Evolutionary conservation across 164 flowering plant species (phyloP), one percentile per base, ranked within the genome.

Genomic region (Liquidambar formosana): DNA sequence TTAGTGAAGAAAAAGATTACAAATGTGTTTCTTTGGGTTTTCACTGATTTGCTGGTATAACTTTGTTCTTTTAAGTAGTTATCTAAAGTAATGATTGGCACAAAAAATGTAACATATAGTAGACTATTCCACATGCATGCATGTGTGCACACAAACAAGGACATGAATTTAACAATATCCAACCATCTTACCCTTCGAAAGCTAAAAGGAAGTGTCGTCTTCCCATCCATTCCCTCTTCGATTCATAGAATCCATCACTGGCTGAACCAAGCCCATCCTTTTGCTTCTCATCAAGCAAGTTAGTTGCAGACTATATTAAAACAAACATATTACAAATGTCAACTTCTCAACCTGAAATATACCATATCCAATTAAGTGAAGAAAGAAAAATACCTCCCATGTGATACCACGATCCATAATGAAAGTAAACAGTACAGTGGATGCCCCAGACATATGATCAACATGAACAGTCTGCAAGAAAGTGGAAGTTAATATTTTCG

Each of bases 151-250:
- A 49, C 26, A 28, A 25, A 14, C 43, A 45, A n/a, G n/a, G n/a
- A n/a, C 1, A 60, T 47, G 8, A 8, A 59, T 33, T 64, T n/a
- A 67, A 41, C 12, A n/a, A 56, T 0, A 43, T 28, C 41, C 28
- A 70, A 33, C 46, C 49, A 57, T 43, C 75, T 70, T 86, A 94
- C 99, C 94, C 84, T 81, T 91, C 97, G 85, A 81, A 76, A 71
- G 99, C 99, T 77, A 95, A 75, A 61, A 91, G 77, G 65, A 82
- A 89, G 70, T 95, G 97, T 57, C 96, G 85, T 69, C 85, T 91
- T 73, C 97, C 97, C 84, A 95, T 70, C 97, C 99, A 93, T 72
- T 93, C 99, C 77, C 99, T 88, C 77, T 74, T 93, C 38, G 99
- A 91, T 72, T 95, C 97, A 77, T 87, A 95, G 72, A 95, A 95